Evolutionary conservation across 2,329 filamentous ascomycete species (phyloP), one percentile per base, ranked within the genome.

Genomic region (Colletotrichum noveboracense): DNA sequence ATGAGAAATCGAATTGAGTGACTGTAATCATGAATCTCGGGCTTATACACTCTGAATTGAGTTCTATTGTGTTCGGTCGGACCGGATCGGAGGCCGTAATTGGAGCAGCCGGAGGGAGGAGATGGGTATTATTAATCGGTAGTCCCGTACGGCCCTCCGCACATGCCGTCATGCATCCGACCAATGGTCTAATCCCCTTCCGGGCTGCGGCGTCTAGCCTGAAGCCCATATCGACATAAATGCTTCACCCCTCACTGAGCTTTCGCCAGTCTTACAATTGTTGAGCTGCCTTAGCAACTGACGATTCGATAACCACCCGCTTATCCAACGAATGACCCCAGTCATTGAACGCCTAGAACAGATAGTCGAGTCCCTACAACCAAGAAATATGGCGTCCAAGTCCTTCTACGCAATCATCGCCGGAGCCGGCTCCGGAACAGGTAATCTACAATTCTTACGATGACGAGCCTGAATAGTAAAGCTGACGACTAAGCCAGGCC

Each of bases 351-450:
- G 43, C n/a, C 43, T 52, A 21, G 10, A 52, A 52, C 43, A 52
- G n/a, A 52, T 52, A 21, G 43, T 24, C n/a, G 43, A 52, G 12
- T 52, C 13, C n/a, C 34, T 21, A 14, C 13, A 70, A 24, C 28
- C 18, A 38, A 32, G n/a, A 14, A 77, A 7, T 26, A 83, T 82
- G 80, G 76, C 82, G 8, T 81, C 83, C 76, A 84, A 83, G 52
- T 72, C 73, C 28, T 78, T 94, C 80, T 94, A 93, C 82, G 91
- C 93, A 66, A 86, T 96, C 76, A 85, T 96, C 74, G 93, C 93
- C 13, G 94, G 94, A 71, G 93, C 92, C 56, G 94, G 94, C n/a
- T 86, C 93, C 7, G 94, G 94, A 75, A 95, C 91, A 61, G 87
- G 87, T 87, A 80, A 61, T 61, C n/a, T 26, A 86, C 30, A 36